Percentiles rank a stretch among this genome's conserved stretches.
These are phyloP conservation scores for Marasmius oreades DNA, from an alignment of 1,284 basidiomycete genomes.

Conservation along the genomic window DNA sequence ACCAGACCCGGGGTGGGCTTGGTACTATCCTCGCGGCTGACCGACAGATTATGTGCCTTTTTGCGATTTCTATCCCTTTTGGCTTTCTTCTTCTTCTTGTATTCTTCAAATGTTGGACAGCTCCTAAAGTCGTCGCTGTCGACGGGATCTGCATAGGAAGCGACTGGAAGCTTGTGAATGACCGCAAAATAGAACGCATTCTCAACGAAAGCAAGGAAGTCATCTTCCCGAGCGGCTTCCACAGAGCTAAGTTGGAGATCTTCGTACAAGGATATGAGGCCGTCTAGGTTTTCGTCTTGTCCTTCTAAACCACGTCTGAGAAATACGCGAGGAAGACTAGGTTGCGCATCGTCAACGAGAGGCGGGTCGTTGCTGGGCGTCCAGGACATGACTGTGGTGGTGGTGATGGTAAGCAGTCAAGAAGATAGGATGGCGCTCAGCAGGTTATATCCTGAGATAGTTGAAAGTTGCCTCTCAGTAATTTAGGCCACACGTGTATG, in stretches of 20 bases:
- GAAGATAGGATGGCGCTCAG: too few species aligned
- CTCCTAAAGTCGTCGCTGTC: too few species aligned
- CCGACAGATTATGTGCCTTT: too few species aligned
- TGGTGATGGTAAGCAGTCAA: too few species aligned
- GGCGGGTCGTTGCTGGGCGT: neutral
- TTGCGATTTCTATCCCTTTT: too few species aligned
- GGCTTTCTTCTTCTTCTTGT: too few species aligned
- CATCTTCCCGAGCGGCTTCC: conserved; percentile 33
- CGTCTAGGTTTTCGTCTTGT: conserved; percentile 34
- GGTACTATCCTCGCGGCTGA: too few species aligned
- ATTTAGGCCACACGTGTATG: too few species aligned
- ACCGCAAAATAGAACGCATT: conserved; percentile 35
- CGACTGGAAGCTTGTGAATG: conserved; percentile 19
- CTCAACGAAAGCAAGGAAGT: conserved; percentile 37
- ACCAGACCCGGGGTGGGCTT: too few species aligned
- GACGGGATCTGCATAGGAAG: neutral
- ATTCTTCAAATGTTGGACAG: too few species aligned
- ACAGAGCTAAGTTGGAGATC: conserved; percentile 35
- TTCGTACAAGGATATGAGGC: conserved; percentile 30
- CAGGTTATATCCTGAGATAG: too few species aligned
- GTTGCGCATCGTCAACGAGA: neutral
- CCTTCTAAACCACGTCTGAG: conserved; percentile 29
- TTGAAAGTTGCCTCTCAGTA: too few species aligned
- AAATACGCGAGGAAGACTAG: conserved; percentile 10
- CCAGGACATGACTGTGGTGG: neutral